Evolutionary conservation across 805 yeast species (phyloP).

Genomic region (Phaffomyces opuntiae): DNA sequence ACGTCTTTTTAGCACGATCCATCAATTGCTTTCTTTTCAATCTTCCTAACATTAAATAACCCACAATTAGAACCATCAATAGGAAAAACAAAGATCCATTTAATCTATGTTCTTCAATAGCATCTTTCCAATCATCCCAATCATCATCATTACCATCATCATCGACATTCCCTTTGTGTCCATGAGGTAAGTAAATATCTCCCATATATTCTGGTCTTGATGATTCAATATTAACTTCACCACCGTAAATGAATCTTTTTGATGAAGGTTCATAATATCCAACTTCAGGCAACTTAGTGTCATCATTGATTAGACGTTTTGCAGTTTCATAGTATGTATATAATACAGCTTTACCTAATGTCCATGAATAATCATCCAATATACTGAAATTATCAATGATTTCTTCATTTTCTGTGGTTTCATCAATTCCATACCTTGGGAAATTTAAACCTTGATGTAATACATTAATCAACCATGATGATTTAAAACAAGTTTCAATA

Average conservation of each 20-base stretch:
- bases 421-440: slow-evolving; percentile 42
- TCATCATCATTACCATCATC: slow-evolving; percentile 19
- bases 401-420: slow-evolving; percentile 5
- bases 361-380: slow-evolving; percentile 46
- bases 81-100: slow-evolving; percentile 32
- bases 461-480: slow-evolving; percentile 51
- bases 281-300: slow-evolving; percentile 14
- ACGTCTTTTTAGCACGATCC: slow-evolving; percentile 9
- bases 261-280: slow-evolving; percentile 47
- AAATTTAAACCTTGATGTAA: slow-evolving; percentile 57
- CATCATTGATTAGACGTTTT: background rate
- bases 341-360: slow-evolving; percentile 52
- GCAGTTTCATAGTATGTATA: slow-evolving; percentile 51
- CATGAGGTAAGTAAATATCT: slow-evolving; percentile 5
- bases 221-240: slow-evolving; percentile 38
- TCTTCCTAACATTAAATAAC: slow-evolving; percentile 30
- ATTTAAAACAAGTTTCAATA: slow-evolving; percentile 51
- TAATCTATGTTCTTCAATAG: slow-evolving; percentile 25
- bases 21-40: slow-evolving; percentile 16
- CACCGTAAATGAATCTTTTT: slow-evolving; percentile 43
- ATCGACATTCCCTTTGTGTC: slow-evolving; percentile 18
- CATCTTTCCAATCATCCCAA: slow-evolving; percentile 35
- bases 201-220: slow-evolving; percentile 36
- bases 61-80: slow-evolving; percentile 23
- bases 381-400: slow-evolving; percentile 34